Conservation (phyloP, 257 asterid species). For the Salvia splendens region DNA sequence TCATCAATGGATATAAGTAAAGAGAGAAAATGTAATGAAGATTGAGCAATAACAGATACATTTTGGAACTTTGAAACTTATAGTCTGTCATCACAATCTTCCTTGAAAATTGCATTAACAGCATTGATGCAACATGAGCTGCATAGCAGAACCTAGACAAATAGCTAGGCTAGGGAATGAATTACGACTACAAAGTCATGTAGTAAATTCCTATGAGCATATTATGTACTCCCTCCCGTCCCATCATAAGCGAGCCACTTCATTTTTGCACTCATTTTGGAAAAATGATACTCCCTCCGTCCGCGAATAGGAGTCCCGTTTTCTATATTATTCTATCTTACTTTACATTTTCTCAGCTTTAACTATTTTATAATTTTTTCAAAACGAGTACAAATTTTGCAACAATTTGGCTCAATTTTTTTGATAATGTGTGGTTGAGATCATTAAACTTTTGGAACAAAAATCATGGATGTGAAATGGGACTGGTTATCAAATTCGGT, state of each 20-base stretch:
- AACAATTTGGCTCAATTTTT: not conserved
- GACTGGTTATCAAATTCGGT: not conserved
- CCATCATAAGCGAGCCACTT: too few relatives aligned
- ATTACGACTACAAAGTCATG: not conserved
- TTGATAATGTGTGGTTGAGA: not conserved
- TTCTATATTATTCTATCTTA: too few relatives aligned
- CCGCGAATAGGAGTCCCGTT: too few relatives aligned
- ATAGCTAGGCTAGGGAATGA: not conserved
- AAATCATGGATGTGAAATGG: not conserved
- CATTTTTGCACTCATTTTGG: too few relatives aligned
- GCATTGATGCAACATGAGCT: not conserved
- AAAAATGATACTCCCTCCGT: too few relatives aligned
- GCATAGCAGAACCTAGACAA: not conserved
- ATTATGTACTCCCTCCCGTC: too few relatives aligned
- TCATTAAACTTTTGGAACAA: not conserved
- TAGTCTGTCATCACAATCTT: not conserved
- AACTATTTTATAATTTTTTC: too few relatives aligned
- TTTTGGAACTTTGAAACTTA: not conserved
- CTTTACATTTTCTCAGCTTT: too few relatives aligned
- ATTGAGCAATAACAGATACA: slow-evolving; percentile 6
- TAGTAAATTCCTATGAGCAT: not conserved
- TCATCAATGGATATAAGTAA: slow-evolving; percentile 1
- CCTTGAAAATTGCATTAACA: not conserved
- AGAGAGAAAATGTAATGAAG: not conserved
- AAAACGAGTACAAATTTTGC: too few relatives aligned